Evolutionary conservation across 2,329 filamentous ascomycete genomes (phyloP).

Genomic region (Onygenales sp.): DNA sequence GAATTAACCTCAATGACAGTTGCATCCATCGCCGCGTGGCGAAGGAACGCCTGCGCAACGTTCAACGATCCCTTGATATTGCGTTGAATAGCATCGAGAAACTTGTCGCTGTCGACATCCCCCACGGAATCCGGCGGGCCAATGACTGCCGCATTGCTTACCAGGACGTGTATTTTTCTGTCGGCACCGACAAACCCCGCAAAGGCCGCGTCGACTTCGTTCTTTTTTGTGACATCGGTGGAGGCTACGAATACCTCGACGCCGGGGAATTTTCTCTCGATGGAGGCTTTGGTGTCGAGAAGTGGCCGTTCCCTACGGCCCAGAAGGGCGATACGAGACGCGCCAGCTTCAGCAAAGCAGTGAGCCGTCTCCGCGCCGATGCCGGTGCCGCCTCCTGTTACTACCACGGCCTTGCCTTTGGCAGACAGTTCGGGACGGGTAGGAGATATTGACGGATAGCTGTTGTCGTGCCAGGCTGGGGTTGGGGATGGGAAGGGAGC

Average conservation of each 20-base stretch:
- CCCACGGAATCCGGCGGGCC: constrained; percentile 19
- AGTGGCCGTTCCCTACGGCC: constrained; percentile 30
- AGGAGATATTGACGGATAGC: not conserved
- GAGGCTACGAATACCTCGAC: constrained; percentile 24
- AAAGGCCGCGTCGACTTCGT: constrained; percentile 26
- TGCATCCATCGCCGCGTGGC: constrained; percentile 20
- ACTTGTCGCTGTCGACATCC: constrained; percentile 21
- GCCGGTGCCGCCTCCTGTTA: constrained; percentile 20
- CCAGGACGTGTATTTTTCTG: constrained; percentile 30
- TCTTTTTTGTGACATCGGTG: constrained; percentile 23
- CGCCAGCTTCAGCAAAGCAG: constrained; percentile 37
- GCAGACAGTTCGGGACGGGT: not conserved
- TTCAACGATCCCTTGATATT: constrained; percentile 27
- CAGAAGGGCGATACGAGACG: constrained; percentile 34
- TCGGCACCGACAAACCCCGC: constrained; percentile 8
- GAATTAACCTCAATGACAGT: constrained; percentile 28
- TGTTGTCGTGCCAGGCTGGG: not conserved
- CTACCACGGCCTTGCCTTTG: constrained; percentile 20
- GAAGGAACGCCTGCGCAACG: constrained; percentile 27
- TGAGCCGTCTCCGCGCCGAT: constrained; percentile 20
- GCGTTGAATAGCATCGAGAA: constrained; percentile 23
- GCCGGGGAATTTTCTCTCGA: constrained; percentile 25
- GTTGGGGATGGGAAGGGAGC: constrained; percentile 8
- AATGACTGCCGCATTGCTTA: constrained; percentile 29
- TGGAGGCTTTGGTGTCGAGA: constrained; percentile 27